Conservation (phyloP, 139 green algal genomes). For the Dunaliella sp. region DNA sequence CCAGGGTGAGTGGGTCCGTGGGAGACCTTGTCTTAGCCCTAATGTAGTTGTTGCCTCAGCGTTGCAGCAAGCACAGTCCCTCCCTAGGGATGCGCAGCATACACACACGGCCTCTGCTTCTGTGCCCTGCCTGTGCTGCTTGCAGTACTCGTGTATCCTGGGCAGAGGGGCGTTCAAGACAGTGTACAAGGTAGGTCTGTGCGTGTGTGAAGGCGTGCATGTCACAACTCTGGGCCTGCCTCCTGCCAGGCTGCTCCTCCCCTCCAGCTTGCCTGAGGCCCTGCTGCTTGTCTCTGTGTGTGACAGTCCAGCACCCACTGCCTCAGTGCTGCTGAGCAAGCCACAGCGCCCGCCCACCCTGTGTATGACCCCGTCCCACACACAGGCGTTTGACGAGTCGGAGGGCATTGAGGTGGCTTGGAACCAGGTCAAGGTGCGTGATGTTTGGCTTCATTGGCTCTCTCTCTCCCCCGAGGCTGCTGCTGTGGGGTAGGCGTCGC, state of each 20-base stretch:
- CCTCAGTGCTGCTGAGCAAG: no score
- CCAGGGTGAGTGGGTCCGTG: background rate
- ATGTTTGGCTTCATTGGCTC: background rate
- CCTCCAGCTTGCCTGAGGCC: background rate
- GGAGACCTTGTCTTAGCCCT: no score
- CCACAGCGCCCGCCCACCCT: no score
- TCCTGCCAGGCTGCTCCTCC: background rate
- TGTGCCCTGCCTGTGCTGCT: background rate
- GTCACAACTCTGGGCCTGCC: no score
- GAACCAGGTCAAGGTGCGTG: slow-evolving; percentile 89
- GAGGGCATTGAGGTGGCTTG: slow-evolving; percentile 82
- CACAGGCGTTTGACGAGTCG: slow-evolving; percentile 13
- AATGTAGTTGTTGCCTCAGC: no score
- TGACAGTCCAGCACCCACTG: no score
- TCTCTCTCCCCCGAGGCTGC: no score
- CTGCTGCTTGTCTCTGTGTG: background rate
- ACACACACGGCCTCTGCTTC: no score
- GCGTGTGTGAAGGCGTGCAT: no score
- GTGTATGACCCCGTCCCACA: background rate
- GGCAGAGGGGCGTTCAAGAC: slow-evolving; percentile 96
- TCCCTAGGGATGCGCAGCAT: no score
- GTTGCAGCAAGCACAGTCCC: no score
- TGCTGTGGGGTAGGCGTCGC: no score
- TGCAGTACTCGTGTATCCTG: slow-evolving; percentile 79
- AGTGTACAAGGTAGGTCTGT: slow-evolving; percentile 78